Conservation (phyloP, 1,284 basidiomycete genomes). For the Ustilago shanxiensis region DNA sequence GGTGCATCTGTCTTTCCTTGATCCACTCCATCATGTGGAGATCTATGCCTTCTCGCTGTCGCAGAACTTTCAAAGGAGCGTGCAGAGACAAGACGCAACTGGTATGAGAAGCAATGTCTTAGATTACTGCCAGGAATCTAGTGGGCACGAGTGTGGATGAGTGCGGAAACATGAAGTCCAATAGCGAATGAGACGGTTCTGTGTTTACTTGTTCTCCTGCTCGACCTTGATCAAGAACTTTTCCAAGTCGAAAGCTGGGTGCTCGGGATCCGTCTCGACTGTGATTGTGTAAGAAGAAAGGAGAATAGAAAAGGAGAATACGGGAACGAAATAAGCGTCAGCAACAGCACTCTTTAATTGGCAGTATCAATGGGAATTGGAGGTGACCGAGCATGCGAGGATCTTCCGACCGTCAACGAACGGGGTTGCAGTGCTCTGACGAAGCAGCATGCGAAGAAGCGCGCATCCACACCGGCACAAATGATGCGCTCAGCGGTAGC, state of each 20-base stretch:
- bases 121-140: conserved; percentile 37
- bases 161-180: neutral
- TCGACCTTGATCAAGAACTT: conserved; percentile 77
- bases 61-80: neutral
- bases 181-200: neutral
- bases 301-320: conserved; percentile 73
- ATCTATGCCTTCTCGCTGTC: neutral
- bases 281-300: conserved; percentile 74
- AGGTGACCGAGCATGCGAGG: neutral
- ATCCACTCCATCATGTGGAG: neutral
- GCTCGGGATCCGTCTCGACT: conserved; percentile 83
- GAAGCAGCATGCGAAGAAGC: neutral
- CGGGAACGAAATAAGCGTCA: conserved; percentile 12
- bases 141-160: conserved; percentile 11
- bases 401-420: neutral
- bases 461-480: no score
- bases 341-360: neutral
- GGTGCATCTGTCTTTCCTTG: no score
- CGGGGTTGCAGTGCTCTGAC: neutral
- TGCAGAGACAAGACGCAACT: neutral
- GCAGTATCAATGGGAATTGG: neutral
- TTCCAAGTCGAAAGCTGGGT: conserved; percentile 96
- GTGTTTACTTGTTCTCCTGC: conserved; percentile 50
- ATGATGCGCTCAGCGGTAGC: neutral
- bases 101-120: conserved; percentile 17